Evolutionary conservation across 2,329 filamentous ascomycete species (phyloP), one percentile per base, ranked within the genome.

Genomic region (Neurospora crassa): DNA sequence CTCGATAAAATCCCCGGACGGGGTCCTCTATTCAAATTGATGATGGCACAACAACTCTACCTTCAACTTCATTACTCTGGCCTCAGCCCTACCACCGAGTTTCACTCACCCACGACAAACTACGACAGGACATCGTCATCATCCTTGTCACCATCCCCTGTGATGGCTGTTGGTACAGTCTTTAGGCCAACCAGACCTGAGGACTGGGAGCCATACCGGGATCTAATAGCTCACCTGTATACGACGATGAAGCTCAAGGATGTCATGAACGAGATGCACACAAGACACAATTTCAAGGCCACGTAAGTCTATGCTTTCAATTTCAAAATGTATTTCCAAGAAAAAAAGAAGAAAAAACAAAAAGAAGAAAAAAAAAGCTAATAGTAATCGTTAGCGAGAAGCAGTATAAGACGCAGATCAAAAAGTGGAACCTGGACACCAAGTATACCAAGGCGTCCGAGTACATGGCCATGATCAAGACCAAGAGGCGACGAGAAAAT

Each of bases 241-340:
- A 76, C 73, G 43, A 75, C 75, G 29, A 78, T 80, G 73, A 82
- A 79, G 73, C 76, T 81, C 20, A 79, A 80, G 40, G 78, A 81
- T 12, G 80, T 80, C 41, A 81, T 81, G 76, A 76, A 77, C n/a
- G 78, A 81, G 45, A 80, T 80, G 78, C 73, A 79, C 47, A 67
- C 45, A 14, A 71, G 70, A 0, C 76, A 79, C 68, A 70, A 59
- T 63, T 80, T 80, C 75, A 78, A 77, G 34, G 78, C 77, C 12
- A 80, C 78, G 78, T 79, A 67, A 69, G 77, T 67, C 45, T n/a
- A 20, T 20, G 14, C 14, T 14, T 45, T 1, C 24, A 8, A 20
- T 3, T 29, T 29, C 7, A 6, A 16, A 41, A n/a, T 20, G 7
- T 11, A 12, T 29, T 8, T 67, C 47, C 7, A 37, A 37, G 8